Percentiles rank a stretch among this genome's conserved stretches.
phyloP scores from a whole-genome alignment of 441 rosid genomes.

The Kokia cookei region DNA sequence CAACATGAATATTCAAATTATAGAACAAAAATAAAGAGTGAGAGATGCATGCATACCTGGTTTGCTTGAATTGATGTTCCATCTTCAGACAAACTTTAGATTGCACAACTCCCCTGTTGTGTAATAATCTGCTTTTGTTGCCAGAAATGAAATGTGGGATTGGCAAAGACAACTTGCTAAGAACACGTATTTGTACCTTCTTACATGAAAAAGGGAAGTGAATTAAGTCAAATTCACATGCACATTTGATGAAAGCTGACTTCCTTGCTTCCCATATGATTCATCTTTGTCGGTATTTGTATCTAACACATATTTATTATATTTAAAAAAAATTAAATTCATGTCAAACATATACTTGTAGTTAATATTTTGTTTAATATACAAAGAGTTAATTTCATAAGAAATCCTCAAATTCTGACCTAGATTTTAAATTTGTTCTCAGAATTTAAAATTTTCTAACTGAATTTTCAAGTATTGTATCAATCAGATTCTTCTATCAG shows the following conservation, averaged over 20 bases:
- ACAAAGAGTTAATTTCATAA: too few species aligned
- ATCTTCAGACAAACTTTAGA: background rate
- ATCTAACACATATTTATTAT: too few species aligned
- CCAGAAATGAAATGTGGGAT: background rate
- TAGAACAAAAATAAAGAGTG: background rate
- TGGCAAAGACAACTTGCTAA: background rate
- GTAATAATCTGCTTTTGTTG: background rate
- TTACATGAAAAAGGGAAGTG: background rate
- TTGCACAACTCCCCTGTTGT: background rate
- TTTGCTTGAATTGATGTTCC: background rate
- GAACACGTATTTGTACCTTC: background rate
- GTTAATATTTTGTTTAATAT: too few species aligned
- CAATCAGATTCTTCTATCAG: too few species aligned
- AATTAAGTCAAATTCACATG: background rate
- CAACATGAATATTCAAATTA: background rate
- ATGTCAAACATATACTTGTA: too few species aligned
- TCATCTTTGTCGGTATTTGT: too few species aligned
- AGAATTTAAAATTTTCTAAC: too few species aligned
- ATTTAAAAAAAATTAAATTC: too few species aligned
- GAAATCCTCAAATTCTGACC: too few species aligned
- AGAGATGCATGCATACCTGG: background rate
- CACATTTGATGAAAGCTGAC: background rate
- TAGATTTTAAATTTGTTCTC: too few species aligned
- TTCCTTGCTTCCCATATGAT: background rate
- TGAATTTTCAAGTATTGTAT: too few species aligned